Evolutionary conservation across 176 grass and related monocot genomes (phyloP), one percentile per base, ranked within the genome.

Genomic region (Puccinellia tenuiflora): DNA sequence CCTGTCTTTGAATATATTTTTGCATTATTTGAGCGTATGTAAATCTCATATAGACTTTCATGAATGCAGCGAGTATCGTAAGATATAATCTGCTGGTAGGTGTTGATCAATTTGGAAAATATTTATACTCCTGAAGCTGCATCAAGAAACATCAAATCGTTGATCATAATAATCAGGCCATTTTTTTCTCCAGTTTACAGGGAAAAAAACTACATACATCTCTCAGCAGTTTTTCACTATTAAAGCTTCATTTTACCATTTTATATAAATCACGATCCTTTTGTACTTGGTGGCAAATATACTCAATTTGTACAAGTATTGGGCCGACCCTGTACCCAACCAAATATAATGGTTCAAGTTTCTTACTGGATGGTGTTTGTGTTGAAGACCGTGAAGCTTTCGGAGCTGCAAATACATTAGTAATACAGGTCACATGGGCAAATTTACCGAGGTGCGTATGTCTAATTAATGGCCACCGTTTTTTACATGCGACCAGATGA

Each of bases 401-500:
- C 25, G 14, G 46, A 42, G 39, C 14, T 71, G n/a, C 6, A 46
- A 43, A 42, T 73, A 29, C 14, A 48, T 3, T n/a, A n/a, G n/a
- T n/a, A n/a, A n/a, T n/a, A n/a, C n/a, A n/a, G n/a, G 42, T 48
- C 43, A 73, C 69, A 73, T 73, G 69, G 68, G 24, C 42, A 0
- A 67, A 5, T 67, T 37, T 21, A 33, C 2, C 31, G 31, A 67
- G 30, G 51, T 60, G 39, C 39, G 52, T 70, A 77, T 17, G 53
- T 83, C 72, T 56, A 16, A 76, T 85, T 89, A 85, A 89, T 81
- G 77, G 35, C 70, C 11, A 38, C 16, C 26, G 3, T 59, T 75
- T 48, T 3, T 51, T 84, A 75, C 48, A 26, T 6, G 80, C 17
- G 50, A 71, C 68, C 65, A 68, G 62, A 52, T 38, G 64, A 1